Base-by-base conservation (phyloP, 805 yeast genomes). In the Tetrapisispora phaffii region DNA sequence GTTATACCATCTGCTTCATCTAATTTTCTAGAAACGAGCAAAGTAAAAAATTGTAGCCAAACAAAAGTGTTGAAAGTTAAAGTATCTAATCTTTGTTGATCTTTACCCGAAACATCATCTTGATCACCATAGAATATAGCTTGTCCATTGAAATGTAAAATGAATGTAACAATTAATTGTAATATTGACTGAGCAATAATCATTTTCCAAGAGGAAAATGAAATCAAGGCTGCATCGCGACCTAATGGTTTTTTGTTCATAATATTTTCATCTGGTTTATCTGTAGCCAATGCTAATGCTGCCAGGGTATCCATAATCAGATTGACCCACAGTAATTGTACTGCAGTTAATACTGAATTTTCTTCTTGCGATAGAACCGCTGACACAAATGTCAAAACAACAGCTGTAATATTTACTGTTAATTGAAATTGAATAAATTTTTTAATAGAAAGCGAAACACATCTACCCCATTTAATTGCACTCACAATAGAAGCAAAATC, bases 401-500 rank as follows among this genome's bases (percentile, higher is more conserved):
- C 96, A n/a, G 99, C 99, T 24, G 98, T 90, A 40, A 93, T 77
- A 60, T 93, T 93, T 41, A 93, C 99, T 7, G 97, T 93, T 55
- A 93, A 72, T 67, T 93, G 98, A 67, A 93, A 93, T 68, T 93
- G 98, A 62, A 93, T 80, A 59, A 93, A 93, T 63, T 93, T 93
- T 66, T 88, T 86, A 59, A 93, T 95, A 2, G 97, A 88, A 26
- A 83, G 81, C 19, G 95, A 82, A 49, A 93, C 97, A 44, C 97
- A 89, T 66, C 99, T 77, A 44, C 99, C 99, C 98, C 98, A 93
- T 66, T 87, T 85, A 57, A 93, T 85, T 20, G 98, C 99, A 62
- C 86, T 85, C 39, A 93, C 97, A 65, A 93, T 93, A 36, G 94
- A 89, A 5, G 86, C 72, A 60, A 93, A 93, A 68, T 93, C 95